phyloP scores from a whole-genome alignment of 2,329 filamentous ascomycete genomes.

The Sporothrix luriei region DNA sequence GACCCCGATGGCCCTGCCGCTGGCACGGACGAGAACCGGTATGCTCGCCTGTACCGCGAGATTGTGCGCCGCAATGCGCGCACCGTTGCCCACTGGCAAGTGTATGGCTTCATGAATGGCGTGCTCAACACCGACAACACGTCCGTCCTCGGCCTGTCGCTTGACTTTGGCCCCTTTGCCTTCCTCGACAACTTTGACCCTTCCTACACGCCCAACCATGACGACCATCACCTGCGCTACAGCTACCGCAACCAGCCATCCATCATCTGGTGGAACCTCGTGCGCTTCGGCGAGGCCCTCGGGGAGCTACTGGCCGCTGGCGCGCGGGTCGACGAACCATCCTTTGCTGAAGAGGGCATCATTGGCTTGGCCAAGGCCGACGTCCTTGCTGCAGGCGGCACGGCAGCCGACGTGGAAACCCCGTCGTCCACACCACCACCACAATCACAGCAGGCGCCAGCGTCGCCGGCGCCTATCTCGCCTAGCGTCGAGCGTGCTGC shows the following conservation, averaged over 20 bases:
- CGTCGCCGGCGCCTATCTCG: slow-evolving; percentile 35
- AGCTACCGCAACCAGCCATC: slow-evolving; percentile 92
- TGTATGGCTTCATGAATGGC: slow-evolving; percentile 98
- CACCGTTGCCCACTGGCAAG: slow-evolving; percentile 92
- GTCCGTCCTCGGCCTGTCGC: slow-evolving; percentile 80
- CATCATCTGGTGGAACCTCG: slow-evolving; percentile 98
- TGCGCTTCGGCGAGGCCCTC: slow-evolving; percentile 83
- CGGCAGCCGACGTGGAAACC: neutral
- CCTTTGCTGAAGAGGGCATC: slow-evolving; percentile 74
- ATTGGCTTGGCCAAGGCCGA: slow-evolving; percentile 36
- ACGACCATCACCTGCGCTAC: slow-evolving; percentile 85
- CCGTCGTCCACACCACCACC: neutral
- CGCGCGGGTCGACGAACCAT: slow-evolving; percentile 66
- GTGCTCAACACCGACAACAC: slow-evolving; percentile 98
- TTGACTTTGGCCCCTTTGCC: slow-evolving; percentile 96
- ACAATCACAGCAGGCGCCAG: neutral
- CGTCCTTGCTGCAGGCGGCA: slow-evolving; percentile 5
- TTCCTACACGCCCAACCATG: slow-evolving; percentile 92
- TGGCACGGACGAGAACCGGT: slow-evolving; percentile 77
- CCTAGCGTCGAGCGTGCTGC: slow-evolving; percentile 67
- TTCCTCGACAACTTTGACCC: slow-evolving; percentile 98
- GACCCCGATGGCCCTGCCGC: slow-evolving; percentile 47
- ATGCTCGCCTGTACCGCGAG: slow-evolving; percentile 82
- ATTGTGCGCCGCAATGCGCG: slow-evolving; percentile 81
- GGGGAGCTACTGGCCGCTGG: slow-evolving; percentile 87